Evolutionary conservation across 2,329 filamentous ascomycete species (phyloP), one percentile per base, ranked within the genome.

Genomic region (Phialemoniopsis sp.): DNA sequence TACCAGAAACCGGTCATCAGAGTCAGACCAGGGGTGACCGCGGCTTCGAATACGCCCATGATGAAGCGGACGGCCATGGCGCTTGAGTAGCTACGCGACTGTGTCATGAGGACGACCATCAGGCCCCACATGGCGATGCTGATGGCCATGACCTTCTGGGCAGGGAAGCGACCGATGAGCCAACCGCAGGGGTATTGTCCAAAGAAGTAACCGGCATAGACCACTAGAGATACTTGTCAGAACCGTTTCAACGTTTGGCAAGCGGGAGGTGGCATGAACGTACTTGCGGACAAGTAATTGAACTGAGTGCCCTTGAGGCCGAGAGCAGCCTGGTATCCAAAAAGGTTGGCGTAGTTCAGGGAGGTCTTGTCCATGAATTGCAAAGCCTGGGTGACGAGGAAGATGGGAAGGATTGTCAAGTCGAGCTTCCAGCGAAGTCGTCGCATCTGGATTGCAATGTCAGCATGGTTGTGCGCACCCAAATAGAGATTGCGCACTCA

Each of bases 1-100:
- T 72, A 72, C 68, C 68, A 72, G 1, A 66, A 68, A 1, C 63
- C 68, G 3, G 61, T 62, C 50, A 68, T 65, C 29, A 73, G 65
- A 5, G 71, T 58, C 2, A 59, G 66, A 17, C 63, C 73, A 0
- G 72, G 72, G 4, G 73, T 62, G 44, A 73, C 74, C 0, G 57
- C 57, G 0, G 56, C 59, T 36, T 62, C 58, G 1, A 53, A 51
- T 5, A 62, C 12, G 0, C 58, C 57, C 0, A 60, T 46, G 1
- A 60, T 34, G 26, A 61, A 63, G 3, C 59, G 55, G 16, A 26
- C 21, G 21, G 21, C 21, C 21, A 26, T 26, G 21, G 55, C 57
- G 38, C 47, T 51, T 3, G 45, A 43, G 29, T 52, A 60, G 12
- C 42, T 51, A 34, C 45, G 53, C 32, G 46, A 50, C 42, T 62